A percentile compares a stretch with the other conserved stretches of the same genome.
These are phyloP conservation scores for Entomortierella chlamydospora DNA, from an alignment of 192 early-diverging fungal genomes.

Conservation along the genomic window DNA sequence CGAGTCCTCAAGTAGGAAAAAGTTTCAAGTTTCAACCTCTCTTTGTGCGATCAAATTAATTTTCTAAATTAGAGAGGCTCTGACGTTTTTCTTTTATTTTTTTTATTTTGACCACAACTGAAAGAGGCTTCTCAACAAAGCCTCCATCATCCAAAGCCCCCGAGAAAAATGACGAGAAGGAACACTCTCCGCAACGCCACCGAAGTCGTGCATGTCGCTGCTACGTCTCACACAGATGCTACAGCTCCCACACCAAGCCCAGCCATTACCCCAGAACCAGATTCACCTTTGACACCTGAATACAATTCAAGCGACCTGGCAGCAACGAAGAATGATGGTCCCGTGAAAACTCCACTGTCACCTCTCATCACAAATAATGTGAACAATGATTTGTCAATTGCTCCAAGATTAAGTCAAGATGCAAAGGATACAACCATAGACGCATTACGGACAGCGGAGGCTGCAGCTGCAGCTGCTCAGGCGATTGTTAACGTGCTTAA, in stretches of 20 bases:
- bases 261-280: background rate
- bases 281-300: background rate
- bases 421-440: background rate
- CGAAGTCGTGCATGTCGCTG: background rate
- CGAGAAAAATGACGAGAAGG: background rate
- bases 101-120: no score
- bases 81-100: no score
- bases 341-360: background rate
- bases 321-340: no score
- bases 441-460: background rate
- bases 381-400: background rate
- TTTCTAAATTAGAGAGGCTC: no score
- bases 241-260: background rate
- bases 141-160: background rate
- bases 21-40: no score
- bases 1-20: no score
- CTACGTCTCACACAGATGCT: background rate
- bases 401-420: background rate
- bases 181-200: background rate
- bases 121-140: background rate
- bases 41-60: no score
- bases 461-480: conserved; percentile 5
- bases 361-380: background rate
- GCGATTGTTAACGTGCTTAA: conserved; percentile 5
- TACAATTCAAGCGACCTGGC: background rate